phyloP scores from a whole-genome alignment of 129 eudicot genomes.

The Helianthus annuus region DNA sequence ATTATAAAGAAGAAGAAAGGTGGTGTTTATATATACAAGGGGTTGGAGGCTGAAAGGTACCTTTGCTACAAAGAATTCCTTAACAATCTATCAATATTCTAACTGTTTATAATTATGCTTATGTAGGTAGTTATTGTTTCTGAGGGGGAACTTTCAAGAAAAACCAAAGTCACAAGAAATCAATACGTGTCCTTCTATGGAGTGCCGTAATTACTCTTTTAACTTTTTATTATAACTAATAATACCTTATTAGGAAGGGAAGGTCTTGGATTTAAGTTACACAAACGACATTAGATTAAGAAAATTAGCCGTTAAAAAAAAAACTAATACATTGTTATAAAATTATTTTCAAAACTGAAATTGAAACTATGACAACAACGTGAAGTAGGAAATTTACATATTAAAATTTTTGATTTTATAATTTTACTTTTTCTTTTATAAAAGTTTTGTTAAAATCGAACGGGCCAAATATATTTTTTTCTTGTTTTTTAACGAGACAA shows the following conservation, averaged over 20 bases:
- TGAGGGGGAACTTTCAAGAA: slow-evolving; percentile 56
- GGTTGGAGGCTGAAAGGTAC: slow-evolving; percentile 40
- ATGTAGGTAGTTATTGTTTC: slow-evolving; percentile 47
- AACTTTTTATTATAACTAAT: not conserved
- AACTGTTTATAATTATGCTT: slow-evolving; percentile 37
- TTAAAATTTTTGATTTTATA: too few relatives aligned
- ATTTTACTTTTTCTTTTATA: too few relatives aligned
- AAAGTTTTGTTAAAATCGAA: too few relatives aligned
- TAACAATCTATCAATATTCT: slow-evolving; percentile 25
- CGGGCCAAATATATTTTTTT: too few relatives aligned
- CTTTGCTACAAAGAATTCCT: slow-evolving; percentile 33
- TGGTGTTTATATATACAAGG: slow-evolving; percentile 27
- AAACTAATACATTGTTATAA: not conserved
- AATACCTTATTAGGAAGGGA: too few relatives aligned
- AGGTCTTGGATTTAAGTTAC: too few relatives aligned
- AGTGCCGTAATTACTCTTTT: slow-evolving; percentile 17
- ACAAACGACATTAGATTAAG: too few relatives aligned
- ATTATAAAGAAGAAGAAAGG: slow-evolving; percentile 42
- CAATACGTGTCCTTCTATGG: slow-evolving; percentile 23
- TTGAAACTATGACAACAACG: too few relatives aligned
- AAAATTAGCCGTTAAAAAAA: too few relatives aligned
- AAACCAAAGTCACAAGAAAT: slow-evolving; percentile 77
- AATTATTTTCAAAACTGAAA: too few relatives aligned
- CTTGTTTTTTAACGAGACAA: too few relatives aligned
- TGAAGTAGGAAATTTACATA: too few relatives aligned